Conservation (phyloP, 768 basidiomycete genomes). For the Trametes maxima region DNA sequence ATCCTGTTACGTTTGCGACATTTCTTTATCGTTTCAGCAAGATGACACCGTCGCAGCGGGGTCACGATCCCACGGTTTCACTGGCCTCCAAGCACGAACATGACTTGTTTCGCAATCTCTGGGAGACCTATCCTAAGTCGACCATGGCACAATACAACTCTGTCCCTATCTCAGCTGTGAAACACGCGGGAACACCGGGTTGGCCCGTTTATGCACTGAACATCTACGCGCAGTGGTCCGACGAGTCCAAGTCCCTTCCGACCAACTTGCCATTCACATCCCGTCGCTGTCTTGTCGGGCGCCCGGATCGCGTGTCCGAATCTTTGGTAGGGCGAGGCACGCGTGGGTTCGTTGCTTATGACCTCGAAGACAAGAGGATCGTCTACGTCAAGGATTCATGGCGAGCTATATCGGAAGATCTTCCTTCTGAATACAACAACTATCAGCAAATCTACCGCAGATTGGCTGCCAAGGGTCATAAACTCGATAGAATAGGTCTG, state of each 20-base stretch:
- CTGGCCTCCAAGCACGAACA: background rate
- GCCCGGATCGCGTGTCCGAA: background rate
- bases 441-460: background rate
- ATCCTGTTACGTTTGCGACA: background rate
- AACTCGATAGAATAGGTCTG: background rate
- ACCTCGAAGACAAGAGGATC: background rate
- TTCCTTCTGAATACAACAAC: background rate
- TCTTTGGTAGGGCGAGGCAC: background rate
- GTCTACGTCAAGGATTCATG: background rate
- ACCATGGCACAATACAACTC: no score
- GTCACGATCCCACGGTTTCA: background rate
- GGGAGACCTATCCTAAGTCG: background rate
- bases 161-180: background rate
- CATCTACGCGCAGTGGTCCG: background rate
- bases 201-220: background rate
- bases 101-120: background rate
- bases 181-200: background rate
- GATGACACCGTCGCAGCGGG: background rate
- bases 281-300: background rate
- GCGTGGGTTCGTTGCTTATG: background rate
- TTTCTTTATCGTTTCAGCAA: background rate
- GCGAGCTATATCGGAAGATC: background rate
- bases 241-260: background rate
- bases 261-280: background rate
- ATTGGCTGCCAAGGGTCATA: no score